These are phyloP conservation scores for Pyrenophora tritici-repentis DNA, from an alignment of 2,329 filamentous ascomycete species.

Conservation along the genomic window DNA sequence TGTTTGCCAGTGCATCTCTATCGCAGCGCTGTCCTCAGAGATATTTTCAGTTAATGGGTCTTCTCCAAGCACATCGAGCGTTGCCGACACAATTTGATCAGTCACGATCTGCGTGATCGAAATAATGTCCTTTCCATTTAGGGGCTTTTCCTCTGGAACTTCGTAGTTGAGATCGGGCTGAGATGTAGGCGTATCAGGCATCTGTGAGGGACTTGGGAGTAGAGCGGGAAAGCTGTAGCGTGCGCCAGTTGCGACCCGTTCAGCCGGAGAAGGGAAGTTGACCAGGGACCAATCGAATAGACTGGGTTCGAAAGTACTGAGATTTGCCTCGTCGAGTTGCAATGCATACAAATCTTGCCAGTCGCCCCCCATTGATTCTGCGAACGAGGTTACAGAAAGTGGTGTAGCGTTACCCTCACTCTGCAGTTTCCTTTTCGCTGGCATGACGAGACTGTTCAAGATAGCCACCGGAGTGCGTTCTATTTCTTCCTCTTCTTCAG, in stretches of 20 bases:
- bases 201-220: slow-evolving; percentile 27
- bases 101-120: slow-evolving; percentile 73
- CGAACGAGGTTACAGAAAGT: slow-evolving; percentile 42
- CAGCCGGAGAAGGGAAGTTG: slow-evolving; percentile 34
- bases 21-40: slow-evolving; percentile 15
- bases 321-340: slow-evolving; percentile 35
- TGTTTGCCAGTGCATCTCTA: slow-evolving; percentile 28
- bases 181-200: slow-evolving; percentile 43
- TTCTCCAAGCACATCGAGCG: slow-evolving; percentile 41
- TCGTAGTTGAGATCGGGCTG: slow-evolving; percentile 36
- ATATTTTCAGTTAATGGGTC: background rate
- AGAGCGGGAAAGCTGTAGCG: slow-evolving; percentile 39
- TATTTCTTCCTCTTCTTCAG: slow-evolving; percentile 23
- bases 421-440: slow-evolving; percentile 41
- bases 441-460: slow-evolving; percentile 22
- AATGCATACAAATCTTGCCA: slow-evolving; percentile 31
- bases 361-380: slow-evolving; percentile 41
- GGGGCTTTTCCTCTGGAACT: slow-evolving; percentile 32
- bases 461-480: slow-evolving; percentile 21
- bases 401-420: slow-evolving; percentile 46
- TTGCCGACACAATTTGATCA: slow-evolving; percentile 67
- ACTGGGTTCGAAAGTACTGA: slow-evolving; percentile 40
- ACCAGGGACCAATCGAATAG: slow-evolving; percentile 46
- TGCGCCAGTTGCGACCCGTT: slow-evolving; percentile 20
- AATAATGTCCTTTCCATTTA: slow-evolving; percentile 64